A percentile compares a stretch with the other conserved stretches of the same genome.
Evolutionary conservation across 139 green algal species (phyloP).

Genomic region (Coccomyxa sp.): DNA sequence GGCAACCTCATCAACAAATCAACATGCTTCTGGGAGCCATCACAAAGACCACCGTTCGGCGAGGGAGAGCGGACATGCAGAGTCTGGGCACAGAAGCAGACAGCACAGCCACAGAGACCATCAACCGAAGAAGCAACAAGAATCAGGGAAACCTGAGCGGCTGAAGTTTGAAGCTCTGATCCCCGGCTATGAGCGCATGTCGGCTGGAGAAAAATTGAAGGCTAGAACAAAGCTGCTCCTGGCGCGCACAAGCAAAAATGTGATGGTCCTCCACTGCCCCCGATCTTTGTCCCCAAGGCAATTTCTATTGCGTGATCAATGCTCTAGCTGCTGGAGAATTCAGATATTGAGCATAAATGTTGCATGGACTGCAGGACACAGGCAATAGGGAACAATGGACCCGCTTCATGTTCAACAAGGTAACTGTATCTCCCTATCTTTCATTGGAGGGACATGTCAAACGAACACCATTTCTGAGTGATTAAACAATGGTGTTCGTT

Average conservation of each 20-base stretch:
- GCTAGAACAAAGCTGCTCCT: slow-evolving; percentile 8
- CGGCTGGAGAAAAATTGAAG: not conserved
- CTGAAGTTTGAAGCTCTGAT: not conserved
- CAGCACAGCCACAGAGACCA: not conserved
- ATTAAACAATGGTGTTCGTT: no score
- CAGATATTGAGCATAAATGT: no score
- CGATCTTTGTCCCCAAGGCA: no score
- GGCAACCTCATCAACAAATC: no score
- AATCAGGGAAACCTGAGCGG: no score
- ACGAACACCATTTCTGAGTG: no score
- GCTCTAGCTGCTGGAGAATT: no score
- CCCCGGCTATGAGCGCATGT: slow-evolving; percentile 4
- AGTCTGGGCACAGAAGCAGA: not conserved
- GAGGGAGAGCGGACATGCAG: not conserved
- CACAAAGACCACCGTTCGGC: not conserved
- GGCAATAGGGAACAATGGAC: slow-evolving; percentile 1
- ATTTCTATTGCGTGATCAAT: no score
- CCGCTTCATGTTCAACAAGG: slow-evolving; percentile 8
- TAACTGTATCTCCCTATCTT: not conserved
- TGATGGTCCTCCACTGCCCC: not conserved
- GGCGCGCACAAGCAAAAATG: not conserved
- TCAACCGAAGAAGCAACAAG: not conserved
- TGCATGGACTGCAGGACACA: no score
- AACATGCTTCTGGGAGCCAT: no score
- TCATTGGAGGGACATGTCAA: no score